Percentiles rank a stretch among this genome's conserved stretches.
These are phyloP conservation scores for Guyanaporus albipodus DNA, from an alignment of 768 basidiomycete species.

Conservation along the genomic window DNA sequence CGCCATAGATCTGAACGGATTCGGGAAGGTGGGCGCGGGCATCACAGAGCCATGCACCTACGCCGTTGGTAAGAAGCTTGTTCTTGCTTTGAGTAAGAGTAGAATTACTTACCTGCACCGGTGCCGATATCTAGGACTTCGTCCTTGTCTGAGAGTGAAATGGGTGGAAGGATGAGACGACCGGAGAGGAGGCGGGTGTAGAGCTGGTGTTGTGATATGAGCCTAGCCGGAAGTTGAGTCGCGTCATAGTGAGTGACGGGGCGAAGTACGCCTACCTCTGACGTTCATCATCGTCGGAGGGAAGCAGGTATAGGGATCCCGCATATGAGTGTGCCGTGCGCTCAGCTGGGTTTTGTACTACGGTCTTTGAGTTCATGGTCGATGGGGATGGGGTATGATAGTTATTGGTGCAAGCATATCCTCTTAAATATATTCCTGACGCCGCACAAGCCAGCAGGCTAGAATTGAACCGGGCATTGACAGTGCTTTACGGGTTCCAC, in stretches of 20 bases:
- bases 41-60: constrained; percentile 26
- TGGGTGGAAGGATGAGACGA: constrained; percentile 20
- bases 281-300: constrained; percentile 26
- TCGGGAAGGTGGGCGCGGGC: constrained; percentile 11
- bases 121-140: constrained; percentile 24
- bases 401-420: too few species aligned
- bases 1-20: constrained; percentile 19
- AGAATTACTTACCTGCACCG: constrained; percentile 14
- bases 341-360: background rate
- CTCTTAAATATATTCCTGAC: too few species aligned
- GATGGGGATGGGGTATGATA: background rate
- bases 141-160: constrained; percentile 11
- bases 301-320: constrained; percentile 22
- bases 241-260: too few species aligned
- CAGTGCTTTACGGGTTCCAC: too few species aligned
- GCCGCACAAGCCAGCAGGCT: too few species aligned
- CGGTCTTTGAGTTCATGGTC: constrained; percentile 6
- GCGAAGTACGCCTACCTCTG: constrained; percentile 10
- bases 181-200: constrained; percentile 20
- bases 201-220: constrained; percentile 16
- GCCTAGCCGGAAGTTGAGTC: constrained; percentile 5
- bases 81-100: too few species aligned
- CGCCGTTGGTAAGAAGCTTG: background rate
- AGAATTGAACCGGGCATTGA: too few species aligned
- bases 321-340: constrained; percentile 19